Percentiles rank a stretch among this genome's conserved stretches.
These are phyloP conservation scores for Hyaloperonospora arabidopsidis DNA, from an alignment of 352 stramenopile genomes.

Conservation along the genomic window DNA sequence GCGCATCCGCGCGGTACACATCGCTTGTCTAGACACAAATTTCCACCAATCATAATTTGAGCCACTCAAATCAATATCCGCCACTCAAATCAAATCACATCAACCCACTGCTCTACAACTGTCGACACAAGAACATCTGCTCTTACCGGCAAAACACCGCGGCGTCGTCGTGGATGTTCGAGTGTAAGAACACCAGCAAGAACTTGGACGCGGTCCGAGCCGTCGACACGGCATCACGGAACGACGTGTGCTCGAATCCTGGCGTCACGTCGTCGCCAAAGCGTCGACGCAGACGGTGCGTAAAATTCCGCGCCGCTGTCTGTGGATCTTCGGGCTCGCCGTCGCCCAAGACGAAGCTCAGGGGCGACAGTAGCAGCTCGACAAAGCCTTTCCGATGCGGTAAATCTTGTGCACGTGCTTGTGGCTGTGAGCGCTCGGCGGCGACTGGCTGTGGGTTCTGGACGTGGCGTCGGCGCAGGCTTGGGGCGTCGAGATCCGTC, in stretches of 20 bases:
- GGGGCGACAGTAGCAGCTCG: constrained; percentile 63
- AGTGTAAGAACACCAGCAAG: constrained; percentile 78
- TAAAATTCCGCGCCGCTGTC: constrained; percentile 44
- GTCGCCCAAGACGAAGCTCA: constrained; percentile 69
- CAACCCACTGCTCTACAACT: no score
- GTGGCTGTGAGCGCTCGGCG: neutral
- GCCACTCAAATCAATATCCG: no score
- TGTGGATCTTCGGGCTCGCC: constrained; percentile 63
- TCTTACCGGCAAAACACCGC: constrained; percentile 62
- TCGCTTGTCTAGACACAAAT: constrained; percentile 42
- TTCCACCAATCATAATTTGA: no score
- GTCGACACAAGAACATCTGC: neutral
- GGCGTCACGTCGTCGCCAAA: constrained; percentile 52
- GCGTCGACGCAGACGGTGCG: constrained; percentile 40
- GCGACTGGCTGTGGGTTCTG: constrained; percentile 11
- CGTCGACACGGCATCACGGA: constrained; percentile 71
- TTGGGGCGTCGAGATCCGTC: constrained; percentile 14
- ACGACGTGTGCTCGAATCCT: constrained; percentile 74
- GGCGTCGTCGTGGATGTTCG: constrained; percentile 75
- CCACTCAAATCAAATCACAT: no score
- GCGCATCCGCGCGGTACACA: constrained; percentile 68
- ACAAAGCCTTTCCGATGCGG: constrained; percentile 54
- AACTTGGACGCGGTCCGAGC: constrained; percentile 79
- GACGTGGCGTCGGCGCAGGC: constrained; percentile 32
- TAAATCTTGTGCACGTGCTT: constrained; percentile 2